phyloP scores from a whole-genome alignment of 169 alveolate species.

The Theileria parva region DNA sequence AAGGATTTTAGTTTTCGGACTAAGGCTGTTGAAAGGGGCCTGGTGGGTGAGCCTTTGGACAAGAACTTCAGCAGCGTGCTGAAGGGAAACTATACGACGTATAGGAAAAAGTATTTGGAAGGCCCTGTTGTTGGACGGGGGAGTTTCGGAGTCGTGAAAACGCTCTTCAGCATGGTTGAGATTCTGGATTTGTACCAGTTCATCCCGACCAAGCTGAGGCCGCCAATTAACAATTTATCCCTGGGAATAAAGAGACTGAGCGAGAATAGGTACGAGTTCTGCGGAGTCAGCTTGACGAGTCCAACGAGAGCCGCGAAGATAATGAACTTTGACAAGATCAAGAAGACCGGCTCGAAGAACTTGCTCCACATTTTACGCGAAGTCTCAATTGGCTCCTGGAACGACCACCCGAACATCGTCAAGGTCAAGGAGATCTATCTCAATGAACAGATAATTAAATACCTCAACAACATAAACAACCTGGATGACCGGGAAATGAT shows the following conservation, averaged over 20 bases:
- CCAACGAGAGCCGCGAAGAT: constrained; percentile 67
- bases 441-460: constrained; percentile 34
- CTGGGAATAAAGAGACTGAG: constrained; percentile 35
- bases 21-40: not conserved
- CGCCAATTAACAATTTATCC: constrained; percentile 46
- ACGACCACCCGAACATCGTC: constrained; percentile 95
- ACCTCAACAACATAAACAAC: constrained; percentile 30
- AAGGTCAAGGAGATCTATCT: constrained; percentile 88
- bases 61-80: constrained; percentile 41
- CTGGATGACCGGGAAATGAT: constrained; percentile 11
- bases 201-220: constrained; percentile 46
- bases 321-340: constrained; percentile 36
- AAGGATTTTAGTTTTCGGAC: not conserved
- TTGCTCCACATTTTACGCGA: constrained; percentile 54
- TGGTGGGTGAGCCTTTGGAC: not conserved
- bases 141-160: constrained; percentile 64
- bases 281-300: constrained; percentile 39
- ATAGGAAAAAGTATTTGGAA: constrained; percentile 60
- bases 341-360: constrained; percentile 31
- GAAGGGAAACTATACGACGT: constrained; percentile 62
- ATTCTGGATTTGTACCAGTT: constrained; percentile 45
- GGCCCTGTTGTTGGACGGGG: constrained; percentile 67
- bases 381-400: constrained; percentile 62
- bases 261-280: constrained; percentile 45
- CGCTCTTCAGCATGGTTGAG: constrained; percentile 56